Conservation (phyloP, 306 rosid genomes). For the Begonia loranthoides region DNA sequence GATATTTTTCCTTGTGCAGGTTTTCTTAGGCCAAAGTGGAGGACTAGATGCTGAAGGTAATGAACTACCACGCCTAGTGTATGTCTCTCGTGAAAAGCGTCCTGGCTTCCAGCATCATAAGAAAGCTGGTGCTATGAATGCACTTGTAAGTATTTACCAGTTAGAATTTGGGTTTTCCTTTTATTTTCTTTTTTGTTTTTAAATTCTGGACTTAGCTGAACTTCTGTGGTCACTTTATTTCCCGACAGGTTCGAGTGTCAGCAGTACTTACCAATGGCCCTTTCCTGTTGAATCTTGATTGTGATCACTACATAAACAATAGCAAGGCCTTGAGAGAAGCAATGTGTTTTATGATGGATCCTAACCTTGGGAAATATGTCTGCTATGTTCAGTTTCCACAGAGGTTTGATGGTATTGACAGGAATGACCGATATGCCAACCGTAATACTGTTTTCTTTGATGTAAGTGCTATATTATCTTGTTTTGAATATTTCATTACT, state of each 20-base stretch:
- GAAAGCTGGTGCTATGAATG: conserved; percentile 99
- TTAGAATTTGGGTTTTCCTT: conserved; percentile 1
- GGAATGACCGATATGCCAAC: conserved; percentile 87
- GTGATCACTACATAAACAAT: conserved; percentile 97
- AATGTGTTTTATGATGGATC: conserved; percentile 99
- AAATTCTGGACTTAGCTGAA: neutral
- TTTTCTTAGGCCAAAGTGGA: conserved; percentile 96
- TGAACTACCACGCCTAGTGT: conserved; percentile 84
- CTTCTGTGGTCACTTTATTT: neutral
- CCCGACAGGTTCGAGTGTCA: conserved; percentile 85
- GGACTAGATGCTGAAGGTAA: conserved; percentile 94
- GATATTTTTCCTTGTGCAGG: conserved; percentile 29
- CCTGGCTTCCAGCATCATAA: conserved; percentile 99
- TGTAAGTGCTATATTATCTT: conserved; percentile 28
- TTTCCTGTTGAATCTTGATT: conserved; percentile 92
- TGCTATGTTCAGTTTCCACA: conserved; percentile 98
- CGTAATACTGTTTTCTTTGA: conserved; percentile 95
- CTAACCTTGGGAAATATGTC: conserved; percentile 80
- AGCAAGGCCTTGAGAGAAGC: conserved; percentile 97
- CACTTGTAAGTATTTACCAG: conserved; percentile 52
- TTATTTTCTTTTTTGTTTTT: neutral
- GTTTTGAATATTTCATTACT: neutral
- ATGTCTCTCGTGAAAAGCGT: conserved; percentile 99
- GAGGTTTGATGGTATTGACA: conserved; percentile 96
- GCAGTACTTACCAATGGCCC: conserved; percentile 97